Conservation (phyloP, 1,139 yeast genomes). For the Taiozyma sp. region DNA sequence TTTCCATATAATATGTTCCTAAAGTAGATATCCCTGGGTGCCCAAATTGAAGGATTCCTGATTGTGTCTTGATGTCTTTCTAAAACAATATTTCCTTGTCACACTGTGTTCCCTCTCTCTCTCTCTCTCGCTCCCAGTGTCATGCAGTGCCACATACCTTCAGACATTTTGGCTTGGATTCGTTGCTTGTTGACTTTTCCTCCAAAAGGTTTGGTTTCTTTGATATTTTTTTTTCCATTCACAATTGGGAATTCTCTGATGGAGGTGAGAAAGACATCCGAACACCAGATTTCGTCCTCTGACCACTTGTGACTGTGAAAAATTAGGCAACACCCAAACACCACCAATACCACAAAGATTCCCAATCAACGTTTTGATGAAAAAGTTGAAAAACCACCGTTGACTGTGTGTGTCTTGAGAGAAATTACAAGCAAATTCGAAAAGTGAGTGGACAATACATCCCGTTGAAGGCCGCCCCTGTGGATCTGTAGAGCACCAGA, state of each 20-base stretch:
- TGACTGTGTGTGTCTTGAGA: neutral
- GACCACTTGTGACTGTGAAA: conserved; percentile 2
- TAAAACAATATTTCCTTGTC: neutral
- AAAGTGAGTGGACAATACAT: neutral
- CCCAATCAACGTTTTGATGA: neutral
- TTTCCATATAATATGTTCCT: neutral
- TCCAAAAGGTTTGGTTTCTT: neutral
- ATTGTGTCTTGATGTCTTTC: neutral
- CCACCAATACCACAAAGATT: neutral
- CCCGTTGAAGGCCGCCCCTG: neutral
- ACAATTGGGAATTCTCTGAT: neutral
- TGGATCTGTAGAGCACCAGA: neutral
- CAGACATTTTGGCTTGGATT: conserved; percentile 20
- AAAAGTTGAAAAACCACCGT: conserved; percentile 24
- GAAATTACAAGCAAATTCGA: neutral
- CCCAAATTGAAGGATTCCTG: neutral
- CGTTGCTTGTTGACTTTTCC: neutral
- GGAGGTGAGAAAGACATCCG: neutral
- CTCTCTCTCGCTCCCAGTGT: neutral
- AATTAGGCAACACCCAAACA: conserved; percentile 1
- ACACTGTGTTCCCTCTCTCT: neutral
- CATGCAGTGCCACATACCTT: conserved; percentile 18
- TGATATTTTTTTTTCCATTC: neutral
- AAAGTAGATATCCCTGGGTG: neutral
- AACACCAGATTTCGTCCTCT: neutral